phyloP scores from a whole-genome alignment of 1,284 basidiomycete genomes.

The Cutaneotrichosporon arboriforme region DNA sequence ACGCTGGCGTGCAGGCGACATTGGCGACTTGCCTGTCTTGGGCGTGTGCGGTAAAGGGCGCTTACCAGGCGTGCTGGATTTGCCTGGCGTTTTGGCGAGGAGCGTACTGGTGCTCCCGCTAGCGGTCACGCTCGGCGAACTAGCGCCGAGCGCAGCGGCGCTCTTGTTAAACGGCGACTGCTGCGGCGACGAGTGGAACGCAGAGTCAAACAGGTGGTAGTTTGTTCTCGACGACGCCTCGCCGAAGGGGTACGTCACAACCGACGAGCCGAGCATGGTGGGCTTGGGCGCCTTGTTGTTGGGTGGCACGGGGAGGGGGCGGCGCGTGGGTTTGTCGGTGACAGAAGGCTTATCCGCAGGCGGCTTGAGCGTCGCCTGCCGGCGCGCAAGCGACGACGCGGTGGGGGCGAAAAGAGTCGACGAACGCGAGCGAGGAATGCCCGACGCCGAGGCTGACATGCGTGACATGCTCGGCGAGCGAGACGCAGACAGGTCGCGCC shows the following conservation, averaged over 20 bases:
- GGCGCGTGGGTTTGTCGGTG: slow-evolving; percentile 6
- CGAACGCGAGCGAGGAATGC: neutral
- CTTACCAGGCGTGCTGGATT: neutral
- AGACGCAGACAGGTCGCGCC: neutral
- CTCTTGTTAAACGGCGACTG: neutral
- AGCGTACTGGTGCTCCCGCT: neutral
- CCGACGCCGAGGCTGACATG: neutral
- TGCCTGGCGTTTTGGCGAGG: neutral
- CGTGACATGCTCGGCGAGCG: neutral
- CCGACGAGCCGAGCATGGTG: neutral
- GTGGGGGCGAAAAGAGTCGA: slow-evolving; percentile 36
- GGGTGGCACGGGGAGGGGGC: slow-evolving; percentile 10
- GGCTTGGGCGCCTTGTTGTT: neutral
- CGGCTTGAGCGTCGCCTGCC: slow-evolving; percentile 43
- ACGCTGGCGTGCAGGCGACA: neutral
- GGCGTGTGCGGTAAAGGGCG: neutral
- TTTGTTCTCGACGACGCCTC: slow-evolving; percentile 28
- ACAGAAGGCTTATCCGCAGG: neutral
- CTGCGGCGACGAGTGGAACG: slow-evolving; percentile 14
- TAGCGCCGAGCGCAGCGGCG: neutral
- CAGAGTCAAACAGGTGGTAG: slow-evolving; percentile 14
- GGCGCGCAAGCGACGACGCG: slow-evolving; percentile 36
- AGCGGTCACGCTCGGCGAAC: neutral
- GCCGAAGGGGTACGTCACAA: slow-evolving; percentile 24
- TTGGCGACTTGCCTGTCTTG: neutral